phyloP scores from a whole-genome alignment of 345 rosid species.

The Rhodamnia argentea region DNA sequence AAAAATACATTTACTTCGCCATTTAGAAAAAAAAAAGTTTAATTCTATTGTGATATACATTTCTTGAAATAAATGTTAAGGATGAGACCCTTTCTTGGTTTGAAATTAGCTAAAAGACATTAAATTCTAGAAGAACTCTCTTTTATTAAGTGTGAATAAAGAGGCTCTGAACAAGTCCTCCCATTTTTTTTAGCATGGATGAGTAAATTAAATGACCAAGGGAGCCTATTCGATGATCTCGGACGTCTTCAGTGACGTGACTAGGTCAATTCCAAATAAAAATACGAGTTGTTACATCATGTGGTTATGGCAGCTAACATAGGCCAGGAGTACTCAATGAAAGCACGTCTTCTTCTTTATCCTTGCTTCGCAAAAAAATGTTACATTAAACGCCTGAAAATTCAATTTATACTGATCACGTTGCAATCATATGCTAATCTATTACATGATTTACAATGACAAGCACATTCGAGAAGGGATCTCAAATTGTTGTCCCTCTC shows the following conservation, averaged over 20 bases:
- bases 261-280: fast-evolving
- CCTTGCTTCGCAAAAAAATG: no score
- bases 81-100: neutral
- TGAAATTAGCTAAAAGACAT: neutral
- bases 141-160: neutral
- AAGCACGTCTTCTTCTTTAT: no score
- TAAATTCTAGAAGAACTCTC: neutral
- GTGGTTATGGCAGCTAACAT: no score
- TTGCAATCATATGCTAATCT: neutral
- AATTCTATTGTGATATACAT: fast-evolving
- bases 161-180: neutral
- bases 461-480: neutral
- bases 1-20: neutral
- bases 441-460: neutral
- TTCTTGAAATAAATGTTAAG: neutral
- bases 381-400: neutral
- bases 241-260: neutral
- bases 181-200: fast-evolving
- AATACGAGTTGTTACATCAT: no score
- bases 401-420: neutral
- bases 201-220: neutral
- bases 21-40: neutral
- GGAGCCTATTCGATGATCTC: neutral
- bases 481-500: neutral
- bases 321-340: no score